Conservation (phyloP, 495 filamentous ascomycete species). For the Aspergillus incahuasiensis region DNA sequence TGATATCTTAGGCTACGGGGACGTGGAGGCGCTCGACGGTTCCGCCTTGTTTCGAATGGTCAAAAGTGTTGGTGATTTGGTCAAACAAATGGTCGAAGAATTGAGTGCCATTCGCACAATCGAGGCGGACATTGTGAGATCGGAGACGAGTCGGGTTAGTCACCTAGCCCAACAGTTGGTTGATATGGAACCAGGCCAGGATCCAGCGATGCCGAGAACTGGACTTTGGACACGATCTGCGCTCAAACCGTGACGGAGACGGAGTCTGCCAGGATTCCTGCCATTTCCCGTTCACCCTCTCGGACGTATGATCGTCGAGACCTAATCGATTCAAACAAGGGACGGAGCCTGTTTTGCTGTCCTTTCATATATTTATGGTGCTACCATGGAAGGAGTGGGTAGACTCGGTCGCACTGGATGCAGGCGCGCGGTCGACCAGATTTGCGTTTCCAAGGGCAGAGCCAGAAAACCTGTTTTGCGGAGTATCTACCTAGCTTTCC, state of each 20-base stretch:
- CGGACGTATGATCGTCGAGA: neutral
- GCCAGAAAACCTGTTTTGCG: constrained; percentile 10
- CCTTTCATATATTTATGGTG: neutral
- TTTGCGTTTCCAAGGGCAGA: neutral
- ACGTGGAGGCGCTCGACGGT: constrained; percentile 24
- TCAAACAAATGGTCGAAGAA: constrained; percentile 41
- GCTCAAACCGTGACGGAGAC: constrained; percentile 4
- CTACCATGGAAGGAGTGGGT: neutral
- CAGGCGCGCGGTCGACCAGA: neutral
- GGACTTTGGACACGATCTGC: constrained; percentile 15
- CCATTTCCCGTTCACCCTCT: neutral
- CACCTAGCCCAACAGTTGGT: constrained; percentile 29
- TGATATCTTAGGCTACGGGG: constrained; percentile 34
- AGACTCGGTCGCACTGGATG: neutral
- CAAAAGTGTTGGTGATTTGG: constrained; percentile 27
- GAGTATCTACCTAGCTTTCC: neutral
- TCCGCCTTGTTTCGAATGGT: constrained; percentile 35
- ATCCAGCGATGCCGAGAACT: constrained; percentile 1
- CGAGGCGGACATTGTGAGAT: constrained; percentile 35
- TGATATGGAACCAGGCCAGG: constrained; percentile 5
- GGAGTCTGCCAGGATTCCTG: neutral
- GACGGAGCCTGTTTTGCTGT: constrained; percentile 8
- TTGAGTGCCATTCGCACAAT: constrained; percentile 37
- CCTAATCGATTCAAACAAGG: neutral
- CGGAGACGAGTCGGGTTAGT: constrained; percentile 36